Conservation (phyloP, 345 rosid species). For the Syzygium aromaticum region DNA sequence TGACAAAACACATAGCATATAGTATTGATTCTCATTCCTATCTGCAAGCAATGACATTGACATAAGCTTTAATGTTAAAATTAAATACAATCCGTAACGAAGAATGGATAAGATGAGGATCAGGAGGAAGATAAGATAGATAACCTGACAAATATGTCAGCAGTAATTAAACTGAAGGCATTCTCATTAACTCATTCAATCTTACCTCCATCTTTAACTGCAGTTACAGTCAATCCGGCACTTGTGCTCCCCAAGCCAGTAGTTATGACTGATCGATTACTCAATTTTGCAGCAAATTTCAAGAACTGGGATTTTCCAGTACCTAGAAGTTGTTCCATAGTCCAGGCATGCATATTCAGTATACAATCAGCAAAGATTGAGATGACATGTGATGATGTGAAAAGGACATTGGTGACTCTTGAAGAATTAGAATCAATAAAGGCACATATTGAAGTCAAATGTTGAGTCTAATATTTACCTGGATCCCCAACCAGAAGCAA, state of each 20-base stretch:
- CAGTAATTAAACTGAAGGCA: background rate
- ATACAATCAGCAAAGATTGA: background rate
- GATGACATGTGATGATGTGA: background rate
- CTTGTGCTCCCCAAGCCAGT: conserved; percentile 97
- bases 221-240: conserved; percentile 97
- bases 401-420: background rate
- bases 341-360: background rate
- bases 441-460: background rate
- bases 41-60: background rate
- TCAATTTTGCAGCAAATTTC: conserved; percentile 92
- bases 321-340: conserved; percentile 34
- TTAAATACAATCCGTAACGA: background rate
- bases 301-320: conserved; percentile 97
- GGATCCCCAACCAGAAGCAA: conserved; percentile 98
- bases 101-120: background rate
- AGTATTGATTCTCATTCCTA: background rate
- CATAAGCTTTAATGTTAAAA: background rate
- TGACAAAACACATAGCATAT: background rate
- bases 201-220: conserved; percentile 92
- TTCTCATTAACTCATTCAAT: background rate
- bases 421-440: background rate
- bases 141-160: background rate
- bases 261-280: conserved; percentile 88
- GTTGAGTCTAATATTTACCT: conserved; percentile 23
- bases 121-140: background rate